A percentile compares a stretch with the other conserved stretches of the same genome.
These are phyloP conservation scores for Metarhizium rileyi DNA, from an alignment of 2,329 filamentous ascomycete genomes.

Conservation along the genomic window DNA sequence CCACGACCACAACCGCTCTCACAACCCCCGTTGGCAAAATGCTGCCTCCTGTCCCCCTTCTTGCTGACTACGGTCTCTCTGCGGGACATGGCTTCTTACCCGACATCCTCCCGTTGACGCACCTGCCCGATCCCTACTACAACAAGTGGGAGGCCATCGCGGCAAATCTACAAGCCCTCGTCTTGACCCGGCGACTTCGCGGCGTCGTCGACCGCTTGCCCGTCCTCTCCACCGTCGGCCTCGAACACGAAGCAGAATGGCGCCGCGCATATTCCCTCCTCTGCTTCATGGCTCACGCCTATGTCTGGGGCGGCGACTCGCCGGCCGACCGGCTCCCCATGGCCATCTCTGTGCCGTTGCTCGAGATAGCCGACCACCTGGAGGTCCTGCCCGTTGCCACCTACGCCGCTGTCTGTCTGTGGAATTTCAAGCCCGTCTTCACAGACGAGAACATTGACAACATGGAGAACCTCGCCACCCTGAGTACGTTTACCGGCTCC, in stretches of 20 bases:
- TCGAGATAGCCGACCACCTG: conserved; percentile 65
- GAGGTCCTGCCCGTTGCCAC: conserved; percentile 89
- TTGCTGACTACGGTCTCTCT: conserved; percentile 74
- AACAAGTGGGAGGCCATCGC: conserved; percentile 86
- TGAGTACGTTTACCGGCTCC: conserved; percentile 87
- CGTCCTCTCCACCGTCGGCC: conserved; percentile 69
- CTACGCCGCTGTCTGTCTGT: conserved; percentile 83
- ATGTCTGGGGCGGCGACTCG: conserved; percentile 88
- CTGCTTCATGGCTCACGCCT: conserved; percentile 85
- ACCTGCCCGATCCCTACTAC: conserved; percentile 84
- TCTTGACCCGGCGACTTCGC: conserved; percentile 76
- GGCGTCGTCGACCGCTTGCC: conserved; percentile 72
- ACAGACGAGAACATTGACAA: conserved; percentile 70
- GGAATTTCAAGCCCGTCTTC: conserved; percentile 96
- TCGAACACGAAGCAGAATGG: conserved; percentile 84
- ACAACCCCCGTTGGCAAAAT: conserved; percentile 21
- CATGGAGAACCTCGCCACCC: conserved; percentile 77
- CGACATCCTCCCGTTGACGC: conserved; percentile 65
- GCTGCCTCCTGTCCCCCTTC: conserved; percentile 51
- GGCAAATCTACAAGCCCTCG: conserved; percentile 75
- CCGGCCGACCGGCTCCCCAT: conserved; percentile 73
- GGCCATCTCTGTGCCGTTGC: conserved; percentile 72
- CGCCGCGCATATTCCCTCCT: conserved; percentile 84
- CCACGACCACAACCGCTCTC: background rate
- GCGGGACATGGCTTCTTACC: conserved; percentile 79